Evolutionary conservation across 108 stramenopile genomes (phyloP).

Genomic region (Licmophora abbreviata): DNA sequence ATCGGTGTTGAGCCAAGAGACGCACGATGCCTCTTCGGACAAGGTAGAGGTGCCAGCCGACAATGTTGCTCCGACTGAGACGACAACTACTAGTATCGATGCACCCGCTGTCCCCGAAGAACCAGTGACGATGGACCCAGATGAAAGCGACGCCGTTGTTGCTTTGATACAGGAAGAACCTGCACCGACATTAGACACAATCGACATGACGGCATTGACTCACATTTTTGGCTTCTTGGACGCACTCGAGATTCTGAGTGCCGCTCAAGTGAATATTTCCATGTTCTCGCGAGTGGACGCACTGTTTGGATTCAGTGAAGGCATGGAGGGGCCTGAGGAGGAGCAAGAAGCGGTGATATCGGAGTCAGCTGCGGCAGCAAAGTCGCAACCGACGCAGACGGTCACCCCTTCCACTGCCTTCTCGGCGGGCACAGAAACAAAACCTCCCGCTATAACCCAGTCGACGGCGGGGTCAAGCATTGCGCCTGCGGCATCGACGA

Average conservation of each 20-base stretch:
- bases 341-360: too few species aligned
- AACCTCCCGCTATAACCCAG: too few species aligned
- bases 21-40: not conserved
- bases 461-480: too few species aligned
- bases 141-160: not conserved
- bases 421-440: not conserved
- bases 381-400: too few species aligned
- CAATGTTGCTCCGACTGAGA: too few species aligned
- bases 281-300: conserved; percentile 66
- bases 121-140: conserved; percentile 3
- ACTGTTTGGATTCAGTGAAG: too few species aligned
- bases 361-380: too few species aligned
- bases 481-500: not conserved
- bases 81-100: not conserved
- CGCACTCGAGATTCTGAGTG: conserved; percentile 67
- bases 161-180: conserved; percentile 17
- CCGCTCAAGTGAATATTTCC: conserved; percentile 60
- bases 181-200: conserved; percentile 13
- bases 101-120: not conserved
- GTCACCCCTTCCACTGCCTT: conserved; percentile 1
- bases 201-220: conserved; percentile 56
- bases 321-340: too few species aligned
- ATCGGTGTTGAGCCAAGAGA: not conserved
- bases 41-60: not conserved
- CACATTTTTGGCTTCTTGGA: conserved; percentile 61